Evolutionary conservation across 2,329 filamentous ascomycete genomes (phyloP), one percentile per base, ranked within the genome.

Genomic region (Daldinia sp.): DNA sequence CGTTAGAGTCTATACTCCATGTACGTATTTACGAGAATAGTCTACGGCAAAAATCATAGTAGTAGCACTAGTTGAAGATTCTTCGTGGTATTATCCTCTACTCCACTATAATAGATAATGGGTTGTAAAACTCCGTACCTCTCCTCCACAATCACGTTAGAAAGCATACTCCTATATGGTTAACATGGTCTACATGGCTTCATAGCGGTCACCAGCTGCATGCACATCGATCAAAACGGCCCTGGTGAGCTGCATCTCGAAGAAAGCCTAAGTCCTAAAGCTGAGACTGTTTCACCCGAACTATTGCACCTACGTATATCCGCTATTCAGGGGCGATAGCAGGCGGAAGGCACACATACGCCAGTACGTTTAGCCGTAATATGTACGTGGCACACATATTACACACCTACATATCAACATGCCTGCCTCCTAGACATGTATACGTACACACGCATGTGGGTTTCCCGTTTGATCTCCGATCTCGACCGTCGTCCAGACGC

Each of bases 161-260:
- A 62, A 53, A 58, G n/a, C 57, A 57, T 48, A 19, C 41, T 32
- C 34, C 17, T 56, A 37, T 54, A 30, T 64, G 50, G 50, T 55
- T 25, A n/a, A 51, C 48, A n/a, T n/a, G n/a, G n/a, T n/a, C n/a
- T n/a, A n/a, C n/a, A n/a, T n/a, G n/a, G n/a, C n/a, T n/a, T n/a
- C n/a, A n/a, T n/a, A 23, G 55, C 43, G 45, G 49, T 27, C 21
- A 35, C 49, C 43, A 41, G 58, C 53, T 65, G 62, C 62, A 67
- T 67, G 64, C 64, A 65, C 48, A 43, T 62, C 39, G 64, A 67
- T 65, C 30, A 65, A 67, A 63, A 30, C 50, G 62, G 58, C 19
- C 52, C 19, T 10, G 29, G 54, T 37, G 19, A 49, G 47, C 15
- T 67, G 62, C 58, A 63, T 50, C 19, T 59, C n/a, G n/a, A 52